A percentile compares a stretch with the other conserved stretches of the same genome.
Evolutionary conservation across 163 green algal species (phyloP).

Genomic region (Chlorella variabilis): DNA sequence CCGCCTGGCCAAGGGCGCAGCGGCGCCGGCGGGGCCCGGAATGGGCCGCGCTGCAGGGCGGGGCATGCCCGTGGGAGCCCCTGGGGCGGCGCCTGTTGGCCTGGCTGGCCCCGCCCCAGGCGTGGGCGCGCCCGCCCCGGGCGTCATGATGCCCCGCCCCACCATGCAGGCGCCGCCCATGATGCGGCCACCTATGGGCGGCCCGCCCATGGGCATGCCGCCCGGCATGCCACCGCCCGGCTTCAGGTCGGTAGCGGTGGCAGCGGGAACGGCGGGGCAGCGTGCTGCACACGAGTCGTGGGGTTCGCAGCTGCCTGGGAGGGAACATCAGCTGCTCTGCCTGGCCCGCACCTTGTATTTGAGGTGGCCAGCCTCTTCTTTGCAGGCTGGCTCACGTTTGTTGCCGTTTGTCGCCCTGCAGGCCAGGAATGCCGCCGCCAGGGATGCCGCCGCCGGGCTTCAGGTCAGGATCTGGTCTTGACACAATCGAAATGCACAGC

Average conservation of each 20-base stretch:
- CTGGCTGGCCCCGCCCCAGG: conserved; percentile 87
- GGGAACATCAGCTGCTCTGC: no score
- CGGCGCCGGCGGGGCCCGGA: conserved; percentile 76
- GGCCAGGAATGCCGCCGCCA: conserved; percentile 58
- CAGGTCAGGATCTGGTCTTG: background rate
- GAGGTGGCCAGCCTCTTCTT: no score
- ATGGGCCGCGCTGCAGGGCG: conserved; percentile 86
- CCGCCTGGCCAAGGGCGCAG: conserved; percentile 54
- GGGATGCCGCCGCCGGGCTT: conserved; percentile 71
- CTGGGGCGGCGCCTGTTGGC: conserved; percentile 82
- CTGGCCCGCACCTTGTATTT: no score
- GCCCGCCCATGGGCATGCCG: conserved; percentile 51
- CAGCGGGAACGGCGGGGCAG: no score
- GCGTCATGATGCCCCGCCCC: conserved; percentile 93
- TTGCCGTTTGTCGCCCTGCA: background rate
- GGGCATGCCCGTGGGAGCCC: conserved; percentile 86
- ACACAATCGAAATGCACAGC: no score
- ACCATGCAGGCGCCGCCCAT: conserved; percentile 60
- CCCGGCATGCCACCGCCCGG: conserved; percentile 55
- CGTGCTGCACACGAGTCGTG: no score
- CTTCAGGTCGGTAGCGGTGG: no score
- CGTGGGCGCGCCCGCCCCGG: conserved; percentile 88
- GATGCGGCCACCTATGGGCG: conserved; percentile 53
- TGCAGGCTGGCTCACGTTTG: no score
- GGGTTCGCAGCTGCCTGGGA: no score